Evolutionary conservation across 164 flowering plant species (phyloP), one percentile per base, ranked within the genome.

Genomic region (Magnolia officinalis): DNA sequence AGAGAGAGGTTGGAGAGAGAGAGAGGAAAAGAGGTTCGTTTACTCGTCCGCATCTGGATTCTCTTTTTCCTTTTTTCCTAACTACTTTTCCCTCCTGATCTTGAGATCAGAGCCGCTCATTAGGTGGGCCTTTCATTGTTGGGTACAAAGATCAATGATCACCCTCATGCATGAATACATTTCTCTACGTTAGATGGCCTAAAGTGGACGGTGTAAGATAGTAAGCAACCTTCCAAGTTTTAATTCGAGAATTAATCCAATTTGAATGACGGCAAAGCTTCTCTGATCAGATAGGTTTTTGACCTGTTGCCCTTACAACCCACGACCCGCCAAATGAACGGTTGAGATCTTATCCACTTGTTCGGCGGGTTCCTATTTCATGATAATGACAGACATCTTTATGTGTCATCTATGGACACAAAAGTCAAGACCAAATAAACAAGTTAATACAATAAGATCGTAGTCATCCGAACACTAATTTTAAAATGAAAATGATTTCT

Each of bases 31-130:
- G 71, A 68, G 71, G 45, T 16, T 31, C 50, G 50, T 29, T 68
- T 68, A 31, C 16, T 64, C 67, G 67, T 21, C 24, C 67, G 67
- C 67, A 21, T 64, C 24, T 64, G 71, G 20, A 68, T 68, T 29
- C 61, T 37, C 19, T 18, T 29, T 31, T 31, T 37, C n/a, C 16
- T 31, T 68, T 31, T 37, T 6, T 68, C 31, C 24, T 64, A 66
- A 68, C 71, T 29, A 68, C 71, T 31, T 29, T 68, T 29, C 67
- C 6, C 67, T 13, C 51, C 18, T 13, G 13, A 23, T 29, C 20
- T 45, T 26, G 50, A 29, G 16, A 55, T 55, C 61, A 55, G 16
- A 55, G 61, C 61, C 61, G 61, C 18, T 16, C 16, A 55, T 55
- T 55, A 55, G 61, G 16, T 8, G 61, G 61, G 61, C 61, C 61